A percentile compares a stretch with the other conserved stretches of the same genome.
phyloP scores from a whole-genome alignment of 768 basidiomycete species.

The Agaricus subrufescens region DNA sequence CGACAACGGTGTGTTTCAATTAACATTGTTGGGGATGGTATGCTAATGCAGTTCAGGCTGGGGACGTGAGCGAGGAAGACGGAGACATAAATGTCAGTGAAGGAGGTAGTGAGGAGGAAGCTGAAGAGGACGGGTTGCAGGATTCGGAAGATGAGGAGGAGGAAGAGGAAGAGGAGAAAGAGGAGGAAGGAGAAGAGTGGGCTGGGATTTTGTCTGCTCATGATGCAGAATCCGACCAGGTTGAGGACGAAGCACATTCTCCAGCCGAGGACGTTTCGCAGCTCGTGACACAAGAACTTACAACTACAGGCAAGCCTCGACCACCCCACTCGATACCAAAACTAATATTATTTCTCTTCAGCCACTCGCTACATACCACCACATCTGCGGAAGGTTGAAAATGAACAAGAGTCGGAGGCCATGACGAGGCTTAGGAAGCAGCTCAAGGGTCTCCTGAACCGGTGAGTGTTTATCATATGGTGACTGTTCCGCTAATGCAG shows the following conservation, averaged over 20 bases:
- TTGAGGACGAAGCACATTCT: slow-evolving; percentile 15
- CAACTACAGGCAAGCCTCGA: slow-evolving; percentile 8
- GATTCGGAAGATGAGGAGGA: slow-evolving; percentile 18
- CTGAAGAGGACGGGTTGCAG: slow-evolving; percentile 8
- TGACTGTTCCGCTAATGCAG: background rate
- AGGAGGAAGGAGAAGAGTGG: slow-evolving; percentile 29
- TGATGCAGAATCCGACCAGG: slow-evolving; percentile 1
- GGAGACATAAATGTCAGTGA: slow-evolving; percentile 23
- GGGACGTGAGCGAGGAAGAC: slow-evolving; percentile 12
- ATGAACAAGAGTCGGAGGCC: slow-evolving; percentile 28
- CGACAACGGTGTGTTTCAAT: slow-evolving; percentile 4
- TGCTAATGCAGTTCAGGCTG: slow-evolving; percentile 1
- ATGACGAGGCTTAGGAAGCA: slow-evolving; percentile 62
- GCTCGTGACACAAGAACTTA: background rate
- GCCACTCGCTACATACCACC: slow-evolving; percentile 74
- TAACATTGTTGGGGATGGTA: background rate
- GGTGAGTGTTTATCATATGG: slow-evolving; percentile 36
- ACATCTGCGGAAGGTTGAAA: slow-evolving; percentile 49
- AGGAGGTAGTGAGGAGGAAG: slow-evolving; percentile 11
- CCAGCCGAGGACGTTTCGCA: slow-evolving; percentile 10
- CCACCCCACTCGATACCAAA: background rate
- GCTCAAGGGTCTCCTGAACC: slow-evolving; percentile 84
- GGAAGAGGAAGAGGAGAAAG: slow-evolving; percentile 20
- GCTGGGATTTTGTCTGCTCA: slow-evolving; percentile 21
- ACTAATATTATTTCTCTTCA: slow-evolving; percentile 13